Evolutionary conservation across 805 yeast genomes (phyloP).

Genomic region (Saccharomycopsis babjevae): DNA sequence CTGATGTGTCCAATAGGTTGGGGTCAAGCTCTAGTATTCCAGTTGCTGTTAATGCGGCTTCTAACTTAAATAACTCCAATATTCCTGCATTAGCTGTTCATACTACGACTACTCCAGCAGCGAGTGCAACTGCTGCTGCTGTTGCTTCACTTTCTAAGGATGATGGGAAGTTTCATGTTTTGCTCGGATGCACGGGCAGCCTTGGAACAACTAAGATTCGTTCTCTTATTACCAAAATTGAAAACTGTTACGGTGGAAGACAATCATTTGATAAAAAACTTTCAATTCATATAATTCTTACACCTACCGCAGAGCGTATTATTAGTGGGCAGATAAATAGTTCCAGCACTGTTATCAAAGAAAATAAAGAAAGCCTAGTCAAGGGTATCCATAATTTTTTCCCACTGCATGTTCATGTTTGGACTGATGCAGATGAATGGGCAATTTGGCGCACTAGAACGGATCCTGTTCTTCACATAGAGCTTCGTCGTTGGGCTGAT

Average conservation of each 20-base stretch:
- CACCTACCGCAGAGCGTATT: conserved; percentile 80
- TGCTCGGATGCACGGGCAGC: conserved; percentile 84
- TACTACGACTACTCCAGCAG: not conserved
- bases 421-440: conserved; percentile 97
- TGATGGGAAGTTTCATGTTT: conserved; percentile 79
- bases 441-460: conserved; percentile 66
- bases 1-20: not conserved
- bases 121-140: not conserved
- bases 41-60: not conserved
- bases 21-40: not conserved
- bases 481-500: conserved; percentile 94
- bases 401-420: conserved; percentile 65
- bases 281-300: conserved; percentile 77
- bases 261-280: conserved; percentile 38
- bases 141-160: conserved; percentile 44
- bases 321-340: conserved; percentile 20
- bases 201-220: conserved; percentile 77
- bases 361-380: conserved; percentile 24
- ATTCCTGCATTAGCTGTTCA: not conserved
- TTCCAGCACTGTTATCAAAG: conserved; percentile 28
- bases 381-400: conserved; percentile 16
- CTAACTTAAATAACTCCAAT: not conserved
- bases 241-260: conserved; percentile 56
- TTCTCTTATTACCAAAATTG: conserved; percentile 66
- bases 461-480: conserved; percentile 93